Evolutionary conservation across 2,329 filamentous ascomycete species (phyloP).

Genomic region (Penicillium sp.): DNA sequence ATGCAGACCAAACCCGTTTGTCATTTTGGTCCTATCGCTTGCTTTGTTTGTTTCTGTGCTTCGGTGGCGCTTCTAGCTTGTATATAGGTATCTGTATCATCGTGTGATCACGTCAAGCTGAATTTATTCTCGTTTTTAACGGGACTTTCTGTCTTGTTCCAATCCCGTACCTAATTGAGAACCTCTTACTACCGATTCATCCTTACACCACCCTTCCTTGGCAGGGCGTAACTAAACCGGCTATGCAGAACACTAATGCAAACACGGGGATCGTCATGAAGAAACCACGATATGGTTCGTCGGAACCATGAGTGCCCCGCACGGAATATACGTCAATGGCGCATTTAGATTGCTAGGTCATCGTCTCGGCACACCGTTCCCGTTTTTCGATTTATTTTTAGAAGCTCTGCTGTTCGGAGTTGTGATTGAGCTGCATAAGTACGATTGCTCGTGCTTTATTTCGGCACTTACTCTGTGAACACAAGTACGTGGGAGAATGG

Average conservation of each 20-base stretch:
- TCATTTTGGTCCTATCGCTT: background rate
- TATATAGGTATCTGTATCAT: slow-evolving; percentile 18
- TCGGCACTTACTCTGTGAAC: too few species aligned
- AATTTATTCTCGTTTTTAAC: slow-evolving; percentile 6
- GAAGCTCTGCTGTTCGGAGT: background rate
- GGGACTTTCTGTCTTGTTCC: background rate
- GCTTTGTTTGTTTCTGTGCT: slow-evolving; percentile 3
- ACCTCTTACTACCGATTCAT: background rate
- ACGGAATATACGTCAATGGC: background rate
- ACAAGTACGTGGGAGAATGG: too few species aligned
- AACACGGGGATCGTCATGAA: background rate
- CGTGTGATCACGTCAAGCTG: slow-evolving; percentile 6
- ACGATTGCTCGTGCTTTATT: too few species aligned
- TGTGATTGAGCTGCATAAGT: too few species aligned
- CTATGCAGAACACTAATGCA: background rate
- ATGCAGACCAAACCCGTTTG: background rate
- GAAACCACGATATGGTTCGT: background rate
- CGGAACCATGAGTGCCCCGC: background rate
- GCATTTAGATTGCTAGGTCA: background rate
- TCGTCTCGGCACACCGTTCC: too few species aligned
- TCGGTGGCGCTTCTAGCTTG: slow-evolving; percentile 12
- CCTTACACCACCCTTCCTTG: background rate
- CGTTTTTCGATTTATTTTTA: background rate
- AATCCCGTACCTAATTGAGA: background rate
- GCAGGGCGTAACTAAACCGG: background rate